Base-by-base conservation (phyloP, 2,329 filamentous ascomycete species). In the Talaromyces sp. region DNA sequence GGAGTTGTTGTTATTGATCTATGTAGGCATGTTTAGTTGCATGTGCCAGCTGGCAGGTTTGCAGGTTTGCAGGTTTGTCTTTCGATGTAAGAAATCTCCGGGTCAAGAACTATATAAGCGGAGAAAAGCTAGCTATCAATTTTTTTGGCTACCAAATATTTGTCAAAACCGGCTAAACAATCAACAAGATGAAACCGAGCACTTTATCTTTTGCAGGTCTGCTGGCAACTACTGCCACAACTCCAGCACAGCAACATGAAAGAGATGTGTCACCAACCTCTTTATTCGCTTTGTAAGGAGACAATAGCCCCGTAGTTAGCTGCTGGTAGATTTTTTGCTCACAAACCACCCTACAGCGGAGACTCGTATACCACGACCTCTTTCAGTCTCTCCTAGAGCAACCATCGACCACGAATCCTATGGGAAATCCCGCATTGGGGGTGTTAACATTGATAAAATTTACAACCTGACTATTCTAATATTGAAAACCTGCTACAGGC, bases 331-430 rank as follows among this genome's bases (percentile, higher is more conserved):
- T 14, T 51, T 7, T 7, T 27, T 51, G 11, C 48, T 51, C 27
- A 51, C 48, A 26, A n/a, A 17, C 11, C 27, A 14, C 11, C 26
- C 12, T 51, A 24, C 21, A 83, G 81, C 64, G 84, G 84, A 48
- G 82, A 87, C 66, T 85, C 82, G 2, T 87, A 86, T 72, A 83
- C 83, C 1, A 79, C 81, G 62, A 85, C 83, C 2, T 81, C 81
- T 9, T 89, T 88, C 71, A 73, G 85, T 61, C 80, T 48, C 78
- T 73, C 11, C 75, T 77, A 24, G 71, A 77, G 0, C 79, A 84
- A 41, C 85, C 86, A 1, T 81, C 77, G 8, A 64, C 75, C 4
- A 70, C 72, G 6, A 84, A 86, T 66, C 84, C 85, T 0, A 74
- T 88, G 63, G 85, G 86, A 0, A 89, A 89, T 65, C 86, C 86